Base-by-base conservation (phyloP, 371 early-diverging fungal species). In the Spiromyces aspiralis region DNA sequence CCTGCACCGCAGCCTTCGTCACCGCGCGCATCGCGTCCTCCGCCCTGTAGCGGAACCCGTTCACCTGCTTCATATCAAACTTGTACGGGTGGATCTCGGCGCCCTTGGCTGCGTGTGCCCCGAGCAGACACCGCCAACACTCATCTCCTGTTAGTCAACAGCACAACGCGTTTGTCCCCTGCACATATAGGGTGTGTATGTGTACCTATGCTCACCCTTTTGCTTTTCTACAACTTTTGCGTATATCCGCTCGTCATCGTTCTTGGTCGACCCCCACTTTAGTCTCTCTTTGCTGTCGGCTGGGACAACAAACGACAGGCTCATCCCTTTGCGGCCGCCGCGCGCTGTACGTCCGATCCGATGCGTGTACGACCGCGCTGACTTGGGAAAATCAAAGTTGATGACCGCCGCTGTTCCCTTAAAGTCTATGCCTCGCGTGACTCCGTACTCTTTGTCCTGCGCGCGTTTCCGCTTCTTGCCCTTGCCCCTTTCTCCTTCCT, bases 371-470 rank as follows among this genome's bases (percentile, higher is more conserved):
- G 92, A 73, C 52, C 86, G 79, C n/a, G 86, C 78, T 0, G 91
- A 81, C 1, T 54, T 66, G 22, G 99, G 98, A 57, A 99, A 83
- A 64, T 99, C 99, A 76, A 97, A 95, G 70, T 99, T 99, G 72
- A 98, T 82, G 25, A 99, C 98, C 0, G 90, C 82, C 1, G 83
- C 80, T 0, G 95, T 91, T 51, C 86, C 81, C 53, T 87, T 78
- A 63, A 98, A 94, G 71, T 99, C 99, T 44, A 99, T 81, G 42
- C 99, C 99, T 26, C 99, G 84, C 4, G 95, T 81, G 21, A 96
- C 95, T 28, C 97, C 96, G 61, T 88, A 91, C 62, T 93, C 95
- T 48, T 81, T 76, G 59, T 86, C 89, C 28, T 73, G 64, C 22
- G 59, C 52, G 10, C 59, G 61, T 56, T 76, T 76, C 22, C 59